Conservation (phyloP, 345 rosid species). For the Sonneratia alba region DNA sequence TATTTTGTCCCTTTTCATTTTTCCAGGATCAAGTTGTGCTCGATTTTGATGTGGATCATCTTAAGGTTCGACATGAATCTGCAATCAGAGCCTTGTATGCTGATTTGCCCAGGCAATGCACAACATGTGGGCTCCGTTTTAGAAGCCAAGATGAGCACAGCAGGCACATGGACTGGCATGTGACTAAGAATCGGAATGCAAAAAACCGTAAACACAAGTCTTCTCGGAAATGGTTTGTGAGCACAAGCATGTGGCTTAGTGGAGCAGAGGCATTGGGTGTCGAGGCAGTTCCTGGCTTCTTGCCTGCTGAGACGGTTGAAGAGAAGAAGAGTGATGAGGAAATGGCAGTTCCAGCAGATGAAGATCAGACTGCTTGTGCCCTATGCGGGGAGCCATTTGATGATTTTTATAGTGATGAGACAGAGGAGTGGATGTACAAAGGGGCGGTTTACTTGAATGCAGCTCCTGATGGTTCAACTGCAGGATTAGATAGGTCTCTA, state of each 20-base stretch:
- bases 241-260: conserved; percentile 93
- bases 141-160: conserved; percentile 94
- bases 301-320: conserved; percentile 48
- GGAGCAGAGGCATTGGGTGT: conserved; percentile 96
- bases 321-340: conserved; percentile 90
- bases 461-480: conserved; percentile 40
- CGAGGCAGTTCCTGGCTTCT: conserved; percentile 89
- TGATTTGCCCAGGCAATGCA: conserved; percentile 95
- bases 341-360: conserved; percentile 97
- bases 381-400: conserved; percentile 96
- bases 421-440: conserved; percentile 98
- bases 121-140: conserved; percentile 92
- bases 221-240: conserved; percentile 98
- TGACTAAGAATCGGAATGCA: conserved; percentile 90
- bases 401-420: conserved; percentile 93
- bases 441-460: conserved; percentile 96
- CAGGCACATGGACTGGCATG: conserved; percentile 99
- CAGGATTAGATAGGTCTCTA: conserved; percentile 64
- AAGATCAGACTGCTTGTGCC: conserved; percentile 82
- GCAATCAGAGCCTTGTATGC: conserved; percentile 65
- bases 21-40: conserved; percentile 60
- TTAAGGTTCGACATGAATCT: conserved; percentile 76
- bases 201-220: conserved; percentile 91
- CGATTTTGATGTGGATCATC: conserved; percentile 74
- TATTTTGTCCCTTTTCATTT: not conserved